These are phyloP conservation scores for Chrysopogon serrulatus DNA, from an alignment of 176 grass and related monocot species.

Conservation along the genomic window DNA sequence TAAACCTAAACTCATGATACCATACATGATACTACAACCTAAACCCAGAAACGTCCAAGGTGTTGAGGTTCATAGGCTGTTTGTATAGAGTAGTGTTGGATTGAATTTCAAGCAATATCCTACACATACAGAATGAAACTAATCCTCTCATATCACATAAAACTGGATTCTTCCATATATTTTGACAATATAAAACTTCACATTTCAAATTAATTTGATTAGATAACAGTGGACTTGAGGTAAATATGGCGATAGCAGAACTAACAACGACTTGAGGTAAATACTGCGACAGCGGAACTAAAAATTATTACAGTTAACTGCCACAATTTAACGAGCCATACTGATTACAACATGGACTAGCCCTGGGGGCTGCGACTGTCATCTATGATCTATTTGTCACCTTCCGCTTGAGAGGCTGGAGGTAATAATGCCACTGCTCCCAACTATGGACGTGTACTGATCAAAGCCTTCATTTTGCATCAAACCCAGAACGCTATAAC, in stretches of 20 bases:
- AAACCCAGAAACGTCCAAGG: too few relatives aligned
- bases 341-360: neutral
- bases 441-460: neutral
- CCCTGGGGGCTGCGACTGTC: neutral
- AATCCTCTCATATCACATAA: too few relatives aligned
- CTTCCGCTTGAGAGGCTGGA: constrained; percentile 15
- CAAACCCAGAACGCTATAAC: neutral
- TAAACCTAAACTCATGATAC: too few relatives aligned
- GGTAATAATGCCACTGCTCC: neutral
- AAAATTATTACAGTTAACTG: neutral
- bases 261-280: neutral
- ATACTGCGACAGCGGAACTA: neutral
- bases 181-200: neutral
- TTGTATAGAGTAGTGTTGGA: too few relatives aligned
- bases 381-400: neutral
- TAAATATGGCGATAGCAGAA: neutral
- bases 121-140: too few relatives aligned
- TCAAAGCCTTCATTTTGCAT: constrained; percentile 26
- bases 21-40: too few relatives aligned
- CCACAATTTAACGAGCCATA: neutral
- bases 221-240: neutral
- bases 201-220: neutral
- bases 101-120: too few relatives aligned
- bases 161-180: too few relatives aligned
- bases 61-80: too few relatives aligned